phyloP scores from a whole-genome alignment of 768 basidiomycete genomes.

The Termitomyces bulborhizus region DNA sequence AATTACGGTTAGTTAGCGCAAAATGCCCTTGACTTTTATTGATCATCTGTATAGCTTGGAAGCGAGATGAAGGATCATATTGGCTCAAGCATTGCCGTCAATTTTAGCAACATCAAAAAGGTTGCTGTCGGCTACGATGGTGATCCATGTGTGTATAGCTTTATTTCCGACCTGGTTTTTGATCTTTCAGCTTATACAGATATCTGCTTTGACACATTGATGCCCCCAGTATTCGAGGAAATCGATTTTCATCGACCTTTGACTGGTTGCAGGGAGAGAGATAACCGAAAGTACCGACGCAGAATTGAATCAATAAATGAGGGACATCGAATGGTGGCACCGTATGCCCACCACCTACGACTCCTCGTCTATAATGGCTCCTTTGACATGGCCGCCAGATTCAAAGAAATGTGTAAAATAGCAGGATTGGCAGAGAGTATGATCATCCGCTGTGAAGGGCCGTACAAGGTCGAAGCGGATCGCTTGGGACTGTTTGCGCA shows the following conservation, averaged over 20 bases:
- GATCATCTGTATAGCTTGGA: constrained; percentile 43
- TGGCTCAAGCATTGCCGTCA: constrained; percentile 47
- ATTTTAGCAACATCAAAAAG: constrained; percentile 51
- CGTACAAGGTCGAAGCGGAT: constrained; percentile 42
- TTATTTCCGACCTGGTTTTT: neutral
- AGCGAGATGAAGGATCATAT: constrained; percentile 44
- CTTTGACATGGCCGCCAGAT: constrained; percentile 40
- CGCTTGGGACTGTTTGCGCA: constrained; percentile 44
- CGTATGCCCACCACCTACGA: constrained; percentile 69
- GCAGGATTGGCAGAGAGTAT: constrained; percentile 35
- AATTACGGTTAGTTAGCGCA: constrained; percentile 39
- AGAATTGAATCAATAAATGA: constrained; percentile 53
- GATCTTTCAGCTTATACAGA: constrained; percentile 30
- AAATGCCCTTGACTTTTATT: neutral
- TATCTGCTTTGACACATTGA: constrained; percentile 60
- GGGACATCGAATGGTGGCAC: constrained; percentile 54
- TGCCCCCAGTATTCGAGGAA: constrained; percentile 58
- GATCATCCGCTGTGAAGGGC: constrained; percentile 25
- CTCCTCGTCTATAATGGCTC: constrained; percentile 48
- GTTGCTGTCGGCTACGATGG: constrained; percentile 60
- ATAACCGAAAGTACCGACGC: constrained; percentile 44
- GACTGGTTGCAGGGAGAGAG: constrained; percentile 31
- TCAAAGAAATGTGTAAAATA: constrained; percentile 45
- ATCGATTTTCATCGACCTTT: constrained; percentile 51
- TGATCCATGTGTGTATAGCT: constrained; percentile 48